A percentile compares a stretch with the other conserved stretches of the same genome.
These are phyloP conservation scores for Tuber brumale DNA, from an alignment of 495 filamentous ascomycete genomes.

Conservation along the genomic window DNA sequence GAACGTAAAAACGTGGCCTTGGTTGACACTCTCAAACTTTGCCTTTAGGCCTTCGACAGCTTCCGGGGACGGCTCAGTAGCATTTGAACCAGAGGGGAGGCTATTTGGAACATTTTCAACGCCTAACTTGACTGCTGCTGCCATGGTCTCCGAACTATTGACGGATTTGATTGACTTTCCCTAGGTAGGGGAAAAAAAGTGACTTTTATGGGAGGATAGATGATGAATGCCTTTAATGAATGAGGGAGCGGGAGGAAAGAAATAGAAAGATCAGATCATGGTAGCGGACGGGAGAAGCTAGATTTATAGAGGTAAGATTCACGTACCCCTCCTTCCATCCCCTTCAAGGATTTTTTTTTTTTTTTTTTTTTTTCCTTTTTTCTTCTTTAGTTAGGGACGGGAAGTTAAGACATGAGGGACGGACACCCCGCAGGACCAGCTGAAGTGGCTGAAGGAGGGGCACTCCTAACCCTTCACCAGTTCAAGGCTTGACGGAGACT, in stretches of 20 bases:
- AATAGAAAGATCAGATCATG: background rate
- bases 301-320: background rate
- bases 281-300: background rate
- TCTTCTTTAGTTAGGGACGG: background rate
- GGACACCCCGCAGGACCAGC: background rate
- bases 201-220: background rate
- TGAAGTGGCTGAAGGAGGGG: background rate
- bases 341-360: background rate
- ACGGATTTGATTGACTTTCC: background rate
- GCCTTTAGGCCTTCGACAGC: constrained; percentile 67
- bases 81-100: constrained; percentile 51
- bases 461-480: background rate
- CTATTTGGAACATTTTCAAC: constrained; percentile 52
- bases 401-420: background rate
- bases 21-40: constrained; percentile 70
- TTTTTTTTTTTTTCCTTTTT: background rate
- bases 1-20: constrained; percentile 89
- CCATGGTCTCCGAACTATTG: constrained; percentile 13
- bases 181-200: background rate
- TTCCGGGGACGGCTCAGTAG: constrained; percentile 61
- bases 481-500: background rate
- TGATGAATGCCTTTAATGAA: background rate
- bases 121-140: constrained; percentile 31
- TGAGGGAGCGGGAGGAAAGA: background rate
- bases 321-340: background rate